Conservation (phyloP, 495 filamentous ascomycete species). For the Aspergillus leporis region DNA sequence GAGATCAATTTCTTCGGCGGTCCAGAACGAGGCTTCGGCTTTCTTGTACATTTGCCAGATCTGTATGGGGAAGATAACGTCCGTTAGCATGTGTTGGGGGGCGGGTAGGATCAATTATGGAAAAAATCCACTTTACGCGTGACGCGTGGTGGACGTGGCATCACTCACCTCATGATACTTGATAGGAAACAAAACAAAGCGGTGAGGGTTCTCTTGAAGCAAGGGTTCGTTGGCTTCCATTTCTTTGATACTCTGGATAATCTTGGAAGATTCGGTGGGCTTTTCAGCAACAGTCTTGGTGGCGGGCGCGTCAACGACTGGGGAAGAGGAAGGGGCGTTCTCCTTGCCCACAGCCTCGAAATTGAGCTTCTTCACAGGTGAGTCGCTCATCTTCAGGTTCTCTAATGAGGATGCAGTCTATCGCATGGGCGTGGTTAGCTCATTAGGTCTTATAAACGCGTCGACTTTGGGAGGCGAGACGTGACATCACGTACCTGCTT, state of each 20-base stretch:
- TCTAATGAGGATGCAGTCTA: constrained; percentile 85
- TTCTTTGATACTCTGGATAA: constrained; percentile 63
- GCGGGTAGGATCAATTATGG: constrained; percentile 21
- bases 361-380: constrained; percentile 84
- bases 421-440: constrained; percentile 27
- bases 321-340: constrained; percentile 66
- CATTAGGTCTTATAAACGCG: constrained; percentile 30
- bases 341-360: constrained; percentile 77
- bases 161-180: constrained; percentile 96
- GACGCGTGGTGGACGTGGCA: constrained; percentile 51
- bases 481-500: constrained; percentile 72
- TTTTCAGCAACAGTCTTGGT: constrained; percentile 54
- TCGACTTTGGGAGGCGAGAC: constrained; percentile 35
- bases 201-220: constrained; percentile 91
- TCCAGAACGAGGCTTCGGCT: constrained; percentile 99
- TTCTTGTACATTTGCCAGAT: constrained; percentile 99
- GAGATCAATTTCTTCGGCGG: constrained; percentile 97
- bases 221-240: constrained; percentile 84
- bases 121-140: constrained; percentile 68
- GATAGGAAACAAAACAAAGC: constrained; percentile 97
- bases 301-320: constrained; percentile 45
- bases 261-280: constrained; percentile 43
- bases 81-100: constrained; percentile 18
- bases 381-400: constrained; percentile 86
- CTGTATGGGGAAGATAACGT: constrained; percentile 41